These are phyloP conservation scores for Apiotrichum domesticum DNA, from an alignment of 1,284 basidiomycete genomes.

Conservation along the genomic window DNA sequence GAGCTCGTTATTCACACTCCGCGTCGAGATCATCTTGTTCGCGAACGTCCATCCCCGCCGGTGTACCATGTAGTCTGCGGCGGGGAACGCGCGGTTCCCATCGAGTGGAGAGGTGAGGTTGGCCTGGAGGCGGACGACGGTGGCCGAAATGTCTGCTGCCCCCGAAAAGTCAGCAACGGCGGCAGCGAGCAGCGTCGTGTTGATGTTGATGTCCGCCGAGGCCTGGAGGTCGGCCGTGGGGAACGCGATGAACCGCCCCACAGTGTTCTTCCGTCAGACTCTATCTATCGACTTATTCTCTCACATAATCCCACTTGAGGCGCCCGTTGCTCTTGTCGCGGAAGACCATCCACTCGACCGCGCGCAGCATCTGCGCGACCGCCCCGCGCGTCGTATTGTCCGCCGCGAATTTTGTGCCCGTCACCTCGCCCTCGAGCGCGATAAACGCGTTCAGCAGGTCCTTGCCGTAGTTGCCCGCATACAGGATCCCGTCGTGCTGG, in stretches of 20 bases:
- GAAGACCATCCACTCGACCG: conserved; percentile 62
- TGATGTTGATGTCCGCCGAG: conserved; percentile 56
- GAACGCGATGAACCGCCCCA: conserved; percentile 60
- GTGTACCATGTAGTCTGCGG: conserved; percentile 63
- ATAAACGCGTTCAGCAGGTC: conserved; percentile 51
- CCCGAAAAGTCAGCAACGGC: conserved; percentile 41
- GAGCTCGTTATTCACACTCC: conserved; percentile 62
- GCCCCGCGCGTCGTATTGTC: conserved; percentile 46
- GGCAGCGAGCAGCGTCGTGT: conserved; percentile 52
- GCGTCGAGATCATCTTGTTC: conserved; percentile 59
- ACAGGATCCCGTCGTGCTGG: conserved; percentile 58
- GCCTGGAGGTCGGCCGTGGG: conserved; percentile 58
- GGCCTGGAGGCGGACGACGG: conserved; percentile 47
- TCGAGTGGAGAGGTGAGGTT: conserved; percentile 43
- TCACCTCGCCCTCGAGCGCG: conserved; percentile 43
- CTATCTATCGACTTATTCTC: conserved; percentile 21
- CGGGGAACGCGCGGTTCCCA: conserved; percentile 62
- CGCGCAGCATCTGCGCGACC: conserved; percentile 53
- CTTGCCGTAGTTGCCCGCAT: conserved; percentile 61
- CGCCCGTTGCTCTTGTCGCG: conserved; percentile 48
- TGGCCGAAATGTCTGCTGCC: conserved; percentile 46
- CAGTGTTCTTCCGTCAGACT: conserved; percentile 43
- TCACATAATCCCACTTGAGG: conserved; percentile 39
- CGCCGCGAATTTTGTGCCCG: conserved; percentile 55
- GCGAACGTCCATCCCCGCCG: conserved; percentile 60